These are phyloP conservation scores for grape (Vitis vinifera) DNA, from an alignment of 164 flowering plant species.

Conservation along the genomic window ASM3070453v1 NC_081805.1:3789001-3789500, in stretches of 20 bases:
- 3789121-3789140: constrained; percentile 71
- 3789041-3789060: constrained; percentile 93
- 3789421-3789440: constrained; percentile 76
- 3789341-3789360: constrained; percentile 74
- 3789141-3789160: constrained; percentile 81
- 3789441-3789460: constrained; percentile 94
- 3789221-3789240: constrained; percentile 12
- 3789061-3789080: constrained; percentile 85
- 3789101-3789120: constrained; percentile 72
- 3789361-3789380: constrained; percentile 80
- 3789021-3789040: constrained; percentile 87
- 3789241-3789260: not conserved
- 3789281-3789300: not conserved
- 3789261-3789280: not conserved
- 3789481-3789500: constrained; percentile 91
- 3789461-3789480: constrained; percentile 96
- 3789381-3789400: constrained; percentile 87
- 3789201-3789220: constrained; percentile 89
- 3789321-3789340: constrained; percentile 87
- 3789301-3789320: constrained; percentile 63
- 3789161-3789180: constrained; percentile 80
- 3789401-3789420: constrained; percentile 69
- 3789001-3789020: constrained; percentile 96
- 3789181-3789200: constrained; percentile 86
- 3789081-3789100: constrained; percentile 84